Base-by-base conservation (phyloP, 345 rosid species). In the Kandelia obovata region DNA sequence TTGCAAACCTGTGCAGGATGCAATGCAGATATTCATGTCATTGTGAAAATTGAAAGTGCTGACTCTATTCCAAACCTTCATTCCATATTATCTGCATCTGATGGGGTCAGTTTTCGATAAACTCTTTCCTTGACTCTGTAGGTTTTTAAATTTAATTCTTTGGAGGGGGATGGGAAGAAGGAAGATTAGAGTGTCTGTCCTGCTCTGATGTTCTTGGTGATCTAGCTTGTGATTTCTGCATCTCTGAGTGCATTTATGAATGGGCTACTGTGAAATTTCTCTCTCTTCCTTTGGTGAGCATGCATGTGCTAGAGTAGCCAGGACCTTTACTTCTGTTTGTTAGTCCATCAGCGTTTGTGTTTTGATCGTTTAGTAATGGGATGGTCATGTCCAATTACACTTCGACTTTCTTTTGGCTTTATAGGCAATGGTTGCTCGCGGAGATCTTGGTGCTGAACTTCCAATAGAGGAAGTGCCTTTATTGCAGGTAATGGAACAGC, bases 361-460 rank as follows among this genome's bases (percentile, higher is more conserved):
- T 43, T 57, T 25, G 4, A 27, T 57, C 30, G 5, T 61, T 57
- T 21, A 9, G 39, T 34, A 26, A 35, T 25, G 26, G 32, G 43
- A 72, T 47, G 28, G 49, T 56, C 9, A 46, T 31, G 16, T 73
- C 59, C 21, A 58, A 62, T 35, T 27, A 65, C 35, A 68, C 47
- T 62, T 32, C 1, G 32, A 35, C 49, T 47, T 43, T 62, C 10
- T 51, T 25, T 30, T 32, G 70, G 64, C 67, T 35, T 75, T 75
- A 58, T 65, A 91, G 97, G 98, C 98, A 58, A 91, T 94, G 97
- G 98, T 94, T 83, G 98, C 98, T 69, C 97, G 98, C 73, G 98
- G 97, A 83, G 97, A 94, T 81, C 96, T 94, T 73, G 98, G 98
- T 68, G 97, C 97, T 77, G 98, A 94, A 81, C 98, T 94, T 84